phyloP scores from a whole-genome alignment of 23 red algal genomes.

The Chondrus crispus region DNA sequence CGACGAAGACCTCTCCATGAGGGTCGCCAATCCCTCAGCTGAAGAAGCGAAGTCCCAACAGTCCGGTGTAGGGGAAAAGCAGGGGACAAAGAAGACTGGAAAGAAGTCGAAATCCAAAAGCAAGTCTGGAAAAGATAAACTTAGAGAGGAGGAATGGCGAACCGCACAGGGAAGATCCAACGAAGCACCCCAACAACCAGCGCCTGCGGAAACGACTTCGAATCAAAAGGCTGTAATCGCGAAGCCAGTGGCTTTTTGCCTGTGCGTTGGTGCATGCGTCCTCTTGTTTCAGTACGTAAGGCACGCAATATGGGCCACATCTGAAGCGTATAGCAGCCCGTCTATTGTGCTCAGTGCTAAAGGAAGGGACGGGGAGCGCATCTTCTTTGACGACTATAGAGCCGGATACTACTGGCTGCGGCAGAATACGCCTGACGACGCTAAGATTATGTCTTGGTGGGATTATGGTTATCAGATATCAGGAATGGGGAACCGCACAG shows the following conservation, averaged over 20 bases:
- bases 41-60: neutral
- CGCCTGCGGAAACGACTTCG: neutral
- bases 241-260: conserved; percentile 36
- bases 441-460: conserved; percentile 98
- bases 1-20: neutral
- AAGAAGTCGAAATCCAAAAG: neutral
- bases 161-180: too few species aligned
- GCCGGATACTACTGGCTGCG: conserved; percentile 99
- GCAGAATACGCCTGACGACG: conserved; percentile 84
- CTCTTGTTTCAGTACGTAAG: conserved; percentile 73
- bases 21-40: too few species aligned
- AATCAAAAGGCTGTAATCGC: neutral
- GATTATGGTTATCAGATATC: conserved; percentile 99
- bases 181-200: neutral
- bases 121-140: neutral
- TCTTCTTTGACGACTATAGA: conserved; percentile 97
- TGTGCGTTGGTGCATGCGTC: conserved; percentile 46
- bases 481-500: conserved; percentile 93
- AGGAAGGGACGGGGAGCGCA: conserved; percentile 56
- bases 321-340: conserved; percentile 84
- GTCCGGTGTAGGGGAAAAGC: neutral
- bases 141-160: neutral
- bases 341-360: conserved; percentile 81
- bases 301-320: conserved; percentile 85
- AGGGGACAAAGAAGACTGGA: neutral